These are phyloP conservation scores for Yarrowia sp. DNA, from an alignment of 805 yeast genomes.

Conservation along the genomic window DNA sequence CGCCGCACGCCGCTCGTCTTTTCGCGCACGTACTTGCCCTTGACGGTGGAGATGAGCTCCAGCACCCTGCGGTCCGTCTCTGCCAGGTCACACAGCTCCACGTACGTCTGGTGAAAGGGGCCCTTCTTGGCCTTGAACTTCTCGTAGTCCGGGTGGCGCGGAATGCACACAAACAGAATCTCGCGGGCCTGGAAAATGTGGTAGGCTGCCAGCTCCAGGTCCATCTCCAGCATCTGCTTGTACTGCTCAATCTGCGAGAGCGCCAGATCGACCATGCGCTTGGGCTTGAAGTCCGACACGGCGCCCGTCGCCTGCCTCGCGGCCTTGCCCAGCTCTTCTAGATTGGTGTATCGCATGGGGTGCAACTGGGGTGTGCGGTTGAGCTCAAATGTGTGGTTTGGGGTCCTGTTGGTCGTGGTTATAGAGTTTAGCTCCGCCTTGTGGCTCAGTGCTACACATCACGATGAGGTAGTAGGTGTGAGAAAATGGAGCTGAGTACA, in stretches of 20 bases:
- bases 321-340: conserved; percentile 34
- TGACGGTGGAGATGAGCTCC: conserved; percentile 33
- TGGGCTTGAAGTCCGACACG: conserved; percentile 25
- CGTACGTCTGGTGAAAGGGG: conserved; percentile 43
- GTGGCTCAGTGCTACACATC: conserved; percentile 2
- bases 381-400: neutral
- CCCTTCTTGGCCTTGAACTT: conserved; percentile 40
- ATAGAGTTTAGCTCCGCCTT: conserved; percentile 31
- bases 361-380: conserved; percentile 12
- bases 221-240: conserved; percentile 39
- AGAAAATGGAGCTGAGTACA: neutral
- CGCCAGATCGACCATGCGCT: conserved; percentile 37
- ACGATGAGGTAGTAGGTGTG: neutral
- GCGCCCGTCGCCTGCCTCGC: conserved; percentile 34
- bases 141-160: conserved; percentile 43
- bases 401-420: neutral
- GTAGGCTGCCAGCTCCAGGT: conserved; percentile 33
- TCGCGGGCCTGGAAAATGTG: conserved; percentile 41
- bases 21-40: conserved; percentile 31
- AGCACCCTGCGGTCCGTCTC: conserved; percentile 25
- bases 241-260: conserved; percentile 38
- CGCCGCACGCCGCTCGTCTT: conserved; percentile 1
- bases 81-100: conserved; percentile 40
- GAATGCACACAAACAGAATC: conserved; percentile 44
- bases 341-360: conserved; percentile 30